A percentile compares a stretch with the other conserved stretches of the same genome.
These are phyloP conservation scores for Paulownia fortunei DNA, from an alignment of 257 asterid species.

Conservation along the genomic window DNA sequence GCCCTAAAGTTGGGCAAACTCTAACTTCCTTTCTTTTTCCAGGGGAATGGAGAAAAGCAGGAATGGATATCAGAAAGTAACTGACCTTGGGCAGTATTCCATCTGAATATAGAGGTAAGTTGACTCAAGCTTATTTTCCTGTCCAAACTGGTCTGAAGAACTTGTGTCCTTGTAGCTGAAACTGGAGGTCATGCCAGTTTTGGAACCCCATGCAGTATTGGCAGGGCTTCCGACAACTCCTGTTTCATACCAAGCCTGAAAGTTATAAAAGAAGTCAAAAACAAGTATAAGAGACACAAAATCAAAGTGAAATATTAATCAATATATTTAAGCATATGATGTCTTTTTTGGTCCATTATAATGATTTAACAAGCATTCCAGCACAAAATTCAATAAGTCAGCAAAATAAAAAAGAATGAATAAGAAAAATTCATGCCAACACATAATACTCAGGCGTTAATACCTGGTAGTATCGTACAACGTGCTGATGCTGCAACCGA, in stretches of 20 bases:
- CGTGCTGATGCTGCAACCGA: slow-evolving; percentile 96
- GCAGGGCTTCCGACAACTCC: slow-evolving; percentile 68
- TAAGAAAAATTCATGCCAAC: slow-evolving; percentile 9
- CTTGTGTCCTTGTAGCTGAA: slow-evolving; percentile 66
- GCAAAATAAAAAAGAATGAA: slow-evolving; percentile 1
- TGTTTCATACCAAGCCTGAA: slow-evolving; percentile 98
- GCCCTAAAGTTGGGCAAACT: slow-evolving; percentile 11
- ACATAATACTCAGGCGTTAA: slow-evolving; percentile 16
- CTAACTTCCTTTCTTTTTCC: slow-evolving; percentile 15
- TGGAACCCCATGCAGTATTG: slow-evolving; percentile 64
- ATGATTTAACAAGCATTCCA: slow-evolving; percentile 11
- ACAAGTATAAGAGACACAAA: slow-evolving; percentile 12
- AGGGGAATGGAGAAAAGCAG: background rate
- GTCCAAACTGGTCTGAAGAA: slow-evolving; percentile 59
- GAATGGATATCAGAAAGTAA: slow-evolving; percentile 14
- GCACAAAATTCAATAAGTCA: slow-evolving; percentile 23
- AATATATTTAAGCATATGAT: slow-evolving; percentile 17
- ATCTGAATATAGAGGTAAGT: slow-evolving; percentile 95
- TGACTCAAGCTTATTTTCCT: slow-evolving; percentile 69
- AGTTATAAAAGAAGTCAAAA: slow-evolving; percentile 27
- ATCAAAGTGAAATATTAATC: slow-evolving; percentile 10
- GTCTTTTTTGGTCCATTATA: slow-evolving; percentile 25
- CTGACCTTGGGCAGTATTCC: slow-evolving; percentile 98
- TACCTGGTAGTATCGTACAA: slow-evolving; percentile 98
- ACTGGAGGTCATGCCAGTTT: slow-evolving; percentile 69